Conservation (phyloP, 352 stramenopile genomes). For the Phytophthora citrophthora region DNA sequence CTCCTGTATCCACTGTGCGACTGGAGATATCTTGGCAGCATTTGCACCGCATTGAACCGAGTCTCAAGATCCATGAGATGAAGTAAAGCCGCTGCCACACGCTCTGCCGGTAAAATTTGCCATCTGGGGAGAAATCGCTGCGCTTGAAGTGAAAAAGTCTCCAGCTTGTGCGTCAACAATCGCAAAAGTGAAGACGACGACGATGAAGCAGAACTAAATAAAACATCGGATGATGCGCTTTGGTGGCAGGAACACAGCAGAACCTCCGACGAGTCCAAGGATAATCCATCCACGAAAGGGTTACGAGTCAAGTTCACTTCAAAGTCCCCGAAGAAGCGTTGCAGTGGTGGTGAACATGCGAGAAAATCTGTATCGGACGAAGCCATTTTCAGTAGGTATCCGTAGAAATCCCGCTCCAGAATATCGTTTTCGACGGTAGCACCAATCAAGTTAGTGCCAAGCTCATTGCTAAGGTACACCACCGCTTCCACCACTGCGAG, state of each 20-base stretch:
- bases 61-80: constrained; percentile 67
- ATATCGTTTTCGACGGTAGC: constrained; percentile 28
- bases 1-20: constrained; percentile 15
- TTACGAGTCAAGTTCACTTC: constrained; percentile 58
- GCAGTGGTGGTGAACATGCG: constrained; percentile 36
- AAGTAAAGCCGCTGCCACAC: constrained; percentile 59
- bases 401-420: constrained; percentile 51
- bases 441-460: constrained; percentile 3
- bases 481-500: constrained; percentile 72
- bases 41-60: constrained; percentile 50
- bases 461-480: constrained; percentile 55
- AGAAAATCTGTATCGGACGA: constrained; percentile 61
- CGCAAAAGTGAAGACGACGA: constrained; percentile 58
- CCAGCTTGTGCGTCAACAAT: constrained; percentile 57
- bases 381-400: constrained; percentile 53
- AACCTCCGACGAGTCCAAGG: constrained; percentile 73
- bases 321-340: constrained; percentile 52
- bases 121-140: constrained; percentile 47
- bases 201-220: constrained; percentile 38
- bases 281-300: constrained; percentile 67
- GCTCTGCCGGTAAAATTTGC: constrained; percentile 61
- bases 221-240: constrained; percentile 19
- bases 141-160: constrained; percentile 57
- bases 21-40: constrained; percentile 64
- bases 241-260: constrained; percentile 70